Conservation (phyloP, 1,139 yeast genomes). For the Lipomyces yarrowii region DNA sequence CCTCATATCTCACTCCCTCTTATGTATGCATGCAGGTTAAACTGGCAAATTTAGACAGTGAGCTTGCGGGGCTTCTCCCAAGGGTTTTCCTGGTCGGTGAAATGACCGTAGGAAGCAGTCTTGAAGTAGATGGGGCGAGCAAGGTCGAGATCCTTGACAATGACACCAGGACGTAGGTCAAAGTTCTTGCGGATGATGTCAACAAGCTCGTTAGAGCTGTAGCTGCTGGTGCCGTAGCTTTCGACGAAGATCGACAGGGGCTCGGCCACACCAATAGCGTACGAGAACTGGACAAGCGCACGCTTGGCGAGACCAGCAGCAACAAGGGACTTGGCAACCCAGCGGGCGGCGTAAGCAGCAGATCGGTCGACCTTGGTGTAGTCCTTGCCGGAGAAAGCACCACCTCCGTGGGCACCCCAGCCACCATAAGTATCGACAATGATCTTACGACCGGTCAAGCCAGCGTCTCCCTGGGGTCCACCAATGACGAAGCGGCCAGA, state of each 20-base stretch:
- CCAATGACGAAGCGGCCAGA: constrained; percentile 99
- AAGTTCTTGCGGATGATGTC: constrained; percentile 89
- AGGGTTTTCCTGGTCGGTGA: constrained; percentile 97
- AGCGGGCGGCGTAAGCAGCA: constrained; percentile 99
- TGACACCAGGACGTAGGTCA: constrained; percentile 99
- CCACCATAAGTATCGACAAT: constrained; percentile 99
- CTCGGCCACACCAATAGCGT: constrained; percentile 99
- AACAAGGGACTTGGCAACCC: constrained; percentile 99
- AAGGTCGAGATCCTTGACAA: constrained; percentile 92
- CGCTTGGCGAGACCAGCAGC: constrained; percentile 95
- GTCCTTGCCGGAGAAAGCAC: constrained; percentile 99
- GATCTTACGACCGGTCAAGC: constrained; percentile 99
- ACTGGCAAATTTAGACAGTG: constrained; percentile 54
- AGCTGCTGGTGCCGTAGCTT: constrained; percentile 94
- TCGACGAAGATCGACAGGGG: constrained; percentile 97
- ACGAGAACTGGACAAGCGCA: constrained; percentile 96
- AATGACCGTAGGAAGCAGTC: constrained; percentile 99
- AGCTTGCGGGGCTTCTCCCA: constrained; percentile 98
- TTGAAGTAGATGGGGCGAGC: constrained; percentile 99
- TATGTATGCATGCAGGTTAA: not conserved
- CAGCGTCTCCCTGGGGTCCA: constrained; percentile 99
- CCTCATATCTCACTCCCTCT: not conserved
- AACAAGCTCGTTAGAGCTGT: constrained; percentile 86
- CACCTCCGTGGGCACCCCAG: constrained; percentile 99
- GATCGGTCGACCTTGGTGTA: constrained; percentile 99